Evolutionary conservation across 192 early-diverging fungal genomes (phyloP), one percentile per base, ranked within the genome.

Genomic region (Coemansia sp.): DNA sequence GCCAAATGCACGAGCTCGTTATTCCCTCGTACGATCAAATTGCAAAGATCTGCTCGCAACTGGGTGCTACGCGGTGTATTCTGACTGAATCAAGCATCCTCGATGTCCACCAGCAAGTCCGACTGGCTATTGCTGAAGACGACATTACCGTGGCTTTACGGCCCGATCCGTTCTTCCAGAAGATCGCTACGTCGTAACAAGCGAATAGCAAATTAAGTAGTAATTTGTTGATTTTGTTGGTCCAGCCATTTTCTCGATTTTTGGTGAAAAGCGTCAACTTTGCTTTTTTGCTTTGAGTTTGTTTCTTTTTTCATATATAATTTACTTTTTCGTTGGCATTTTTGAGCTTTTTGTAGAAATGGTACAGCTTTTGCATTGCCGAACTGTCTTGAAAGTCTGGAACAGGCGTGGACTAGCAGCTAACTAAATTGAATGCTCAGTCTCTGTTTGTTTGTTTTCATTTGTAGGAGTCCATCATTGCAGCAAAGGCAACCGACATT

Each of bases 121-220:
- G 88, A 9, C 76, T 97, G 37, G 90, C 89, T 65, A 84, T 94
- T 14, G 85, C 80, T 15, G 92, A 94, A 53, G 89, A 90, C 34
- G 93, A 94, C 74, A 85, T 94, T n/a, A 80, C 92, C 1, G 87
- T 91, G 74, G 92, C 92, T 0, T 80, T 93, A 6, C 85, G 87
- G 9, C 68, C 80, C 0, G 92, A 93, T 61, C 75, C 84, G 14
- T 55, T 91, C 38, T 86, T 93, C 72, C 77, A 76, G 55, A 87
- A 77, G 68, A 80, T 85, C 31, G 62, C 76, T 5, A 71, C 67
- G 1, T 80, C 74, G 21, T 78, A 64, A 15, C n/a, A 21, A 29
- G 58, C 6, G 1, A 36, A 36, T 68, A 29, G 58, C 6, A 36
- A 36, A 36, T 68, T 27, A 15, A 55, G 9, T 21, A 7, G 23